Evolutionary conservation across 192 early-diverging fungal genomes (phyloP).

Genomic region (Lobosporangium transversale): DNA sequence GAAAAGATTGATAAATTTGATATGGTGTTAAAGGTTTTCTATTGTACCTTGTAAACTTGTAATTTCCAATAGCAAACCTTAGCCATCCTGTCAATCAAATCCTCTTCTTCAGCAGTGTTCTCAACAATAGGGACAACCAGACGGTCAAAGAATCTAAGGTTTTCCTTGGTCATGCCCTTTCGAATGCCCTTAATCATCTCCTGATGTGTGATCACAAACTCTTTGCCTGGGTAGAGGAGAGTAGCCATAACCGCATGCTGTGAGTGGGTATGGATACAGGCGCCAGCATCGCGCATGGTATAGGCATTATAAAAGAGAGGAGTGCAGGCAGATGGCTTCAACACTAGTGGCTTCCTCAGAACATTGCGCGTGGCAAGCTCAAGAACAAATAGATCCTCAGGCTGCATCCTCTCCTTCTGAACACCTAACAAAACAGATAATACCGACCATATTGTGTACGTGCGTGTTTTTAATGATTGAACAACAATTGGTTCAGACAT

Average conservation of each 20-base stretch:
- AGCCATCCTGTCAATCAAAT: conserved; percentile 88
- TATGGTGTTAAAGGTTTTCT: too few species aligned
- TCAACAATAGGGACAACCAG: conserved; percentile 95
- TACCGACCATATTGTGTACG: too few species aligned
- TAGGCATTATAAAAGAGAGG: conserved; percentile 96
- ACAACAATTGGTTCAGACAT: too few species aligned
- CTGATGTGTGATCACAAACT: conserved; percentile 92
- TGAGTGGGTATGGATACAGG: conserved; percentile 97
- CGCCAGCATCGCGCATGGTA: conserved; percentile 82
- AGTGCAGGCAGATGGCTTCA: conserved; percentile 93
- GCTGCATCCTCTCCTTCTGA: conserved; percentile 93
- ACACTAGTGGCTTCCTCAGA: conserved; percentile 74
- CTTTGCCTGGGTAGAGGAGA: conserved; percentile 75
- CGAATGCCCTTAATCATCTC: conserved; percentile 99
- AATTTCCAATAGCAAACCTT: conserved; percentile 51
- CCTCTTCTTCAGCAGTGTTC: conserved; percentile 94
- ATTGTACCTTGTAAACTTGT: too few species aligned
- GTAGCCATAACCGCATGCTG: conserved; percentile 96
- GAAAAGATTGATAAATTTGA: too few species aligned
- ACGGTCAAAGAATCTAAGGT: conserved; percentile 81
- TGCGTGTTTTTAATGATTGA: too few species aligned
- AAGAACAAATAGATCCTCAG: conserved; percentile 89
- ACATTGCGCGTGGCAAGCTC: conserved; percentile 63
- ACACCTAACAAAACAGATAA: conserved; percentile 66
- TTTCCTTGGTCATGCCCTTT: conserved; percentile 70